Conservation (phyloP, 164 flowering plant species). For the Nymphaea thermarum region DNA sequence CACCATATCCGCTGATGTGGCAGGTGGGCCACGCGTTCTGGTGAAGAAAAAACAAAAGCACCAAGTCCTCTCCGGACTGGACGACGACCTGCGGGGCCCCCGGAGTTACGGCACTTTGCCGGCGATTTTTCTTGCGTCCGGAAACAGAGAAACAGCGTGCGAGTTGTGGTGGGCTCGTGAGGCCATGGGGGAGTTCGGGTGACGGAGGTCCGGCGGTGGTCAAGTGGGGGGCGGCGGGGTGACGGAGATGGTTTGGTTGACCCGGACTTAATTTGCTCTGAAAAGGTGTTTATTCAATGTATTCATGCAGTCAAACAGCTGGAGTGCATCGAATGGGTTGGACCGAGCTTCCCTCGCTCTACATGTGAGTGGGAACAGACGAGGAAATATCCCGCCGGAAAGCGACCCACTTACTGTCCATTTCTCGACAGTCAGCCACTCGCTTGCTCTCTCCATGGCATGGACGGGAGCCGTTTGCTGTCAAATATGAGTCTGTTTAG, state of each 20-base stretch:
- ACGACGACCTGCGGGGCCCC: neutral
- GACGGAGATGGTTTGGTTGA: neutral
- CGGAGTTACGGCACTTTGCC: no score
- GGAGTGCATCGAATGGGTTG: neutral
- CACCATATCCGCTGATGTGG: neutral
- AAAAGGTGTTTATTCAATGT: no score
- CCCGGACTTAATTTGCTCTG: neutral
- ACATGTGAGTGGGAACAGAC: neutral
- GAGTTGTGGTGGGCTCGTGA: no score
- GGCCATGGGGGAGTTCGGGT: neutral
- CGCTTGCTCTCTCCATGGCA: neutral
- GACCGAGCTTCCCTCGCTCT: neutral
- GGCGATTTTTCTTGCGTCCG: neutral
- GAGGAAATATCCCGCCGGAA: neutral
- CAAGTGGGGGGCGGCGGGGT: neutral
- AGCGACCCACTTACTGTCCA: neutral
- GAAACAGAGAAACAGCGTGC: neutral
- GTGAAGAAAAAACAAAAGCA: neutral
- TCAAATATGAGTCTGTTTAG: no score
- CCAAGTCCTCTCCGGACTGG: neutral
- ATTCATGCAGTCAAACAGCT: no score
- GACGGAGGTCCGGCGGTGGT: neutral
- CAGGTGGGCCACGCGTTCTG: neutral
- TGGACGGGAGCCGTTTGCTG: neutral
- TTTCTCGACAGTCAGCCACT: neutral